Evolutionary conservation across 1,284 basidiomycete genomes (phyloP), one percentile per base, ranked within the genome.

Genomic region (Puccinia brachypodii): DNA sequence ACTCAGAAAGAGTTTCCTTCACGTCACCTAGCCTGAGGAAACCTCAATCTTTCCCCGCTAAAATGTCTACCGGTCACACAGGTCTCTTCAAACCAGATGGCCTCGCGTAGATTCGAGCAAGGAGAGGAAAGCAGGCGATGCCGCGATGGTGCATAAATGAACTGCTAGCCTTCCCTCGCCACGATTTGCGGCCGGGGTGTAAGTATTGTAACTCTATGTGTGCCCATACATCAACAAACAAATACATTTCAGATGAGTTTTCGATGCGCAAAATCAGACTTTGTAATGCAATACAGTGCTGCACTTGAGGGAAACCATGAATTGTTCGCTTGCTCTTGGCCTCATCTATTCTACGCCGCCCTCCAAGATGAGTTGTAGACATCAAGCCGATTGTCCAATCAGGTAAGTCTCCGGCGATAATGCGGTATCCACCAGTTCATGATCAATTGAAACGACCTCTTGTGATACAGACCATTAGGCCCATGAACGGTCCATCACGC

Each of bases 91-190:
- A 53, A 53, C 8, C n/a, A 8, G 8, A 44, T 44, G 42, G 7
- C 16, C 42, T 44, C 7, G 16, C 7, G 7, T 16, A 8, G 42
- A 44, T 44, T 44, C 42, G 42, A 44, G 42, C 42, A 44, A 44
- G 42, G 42, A 44, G 16, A 16, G 42, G 42, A 16, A 44, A 44
- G 42, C 42, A 44, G 50, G 50, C 31, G 19, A 58, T 58, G 56
- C 56, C 56, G 56, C 31, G 56, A 58, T 58, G 56, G 22, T 58
- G 56, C 56, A 60, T 60, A 36, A 33, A 62, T 62, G 60, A 62
- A 36, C 60, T 62, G 31, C 56, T 7, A 58, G 31, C 25, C 25
- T 58, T 28, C 25, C 36, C 33, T 66, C 62, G 62, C 3, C 62
- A 66, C 62, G 62, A 66, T 66, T 66, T 13, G 11, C 33, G 25